phyloP scores from a whole-genome alignment of 768 basidiomycete species.

The Sporobolomyces pararoseus region DNA sequence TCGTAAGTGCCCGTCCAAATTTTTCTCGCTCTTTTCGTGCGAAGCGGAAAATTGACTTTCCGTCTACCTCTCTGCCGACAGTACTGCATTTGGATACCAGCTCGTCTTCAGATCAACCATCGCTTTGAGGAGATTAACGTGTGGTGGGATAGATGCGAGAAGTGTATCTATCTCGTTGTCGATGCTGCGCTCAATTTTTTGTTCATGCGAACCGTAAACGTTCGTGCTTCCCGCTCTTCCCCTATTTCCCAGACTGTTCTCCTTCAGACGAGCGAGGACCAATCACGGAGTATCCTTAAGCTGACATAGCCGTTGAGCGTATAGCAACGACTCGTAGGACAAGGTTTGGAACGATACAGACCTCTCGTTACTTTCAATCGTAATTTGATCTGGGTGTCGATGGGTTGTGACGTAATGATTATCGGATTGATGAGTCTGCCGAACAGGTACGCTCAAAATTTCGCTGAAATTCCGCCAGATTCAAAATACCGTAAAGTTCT shows the following conservation, averaged over 20 bases:
- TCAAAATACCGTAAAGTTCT: no score
- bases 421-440: constrained; percentile 19
- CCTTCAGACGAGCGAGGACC: no score
- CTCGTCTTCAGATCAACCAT: constrained; percentile 15
- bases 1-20: constrained; percentile 1
- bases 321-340: constrained; percentile 9
- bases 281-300: no score
- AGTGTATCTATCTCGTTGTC: constrained; percentile 27
- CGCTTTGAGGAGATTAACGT: neutral
- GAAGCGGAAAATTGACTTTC: no score
- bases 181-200: constrained; percentile 15
- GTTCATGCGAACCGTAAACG: constrained; percentile 19
- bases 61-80: no score
- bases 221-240: neutral
- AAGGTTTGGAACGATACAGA: constrained; percentile 22
- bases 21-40: neutral
- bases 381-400: constrained; percentile 7
- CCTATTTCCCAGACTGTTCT: no score
- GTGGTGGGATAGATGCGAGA: neutral
- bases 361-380: constrained; percentile 18
- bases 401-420: constrained; percentile 10
- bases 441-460: no score
- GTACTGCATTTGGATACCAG: constrained; percentile 23
- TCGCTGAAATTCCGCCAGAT: no score
- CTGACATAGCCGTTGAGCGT: no score